phyloP scores from a whole-genome alignment of 495 filamentous ascomycete species.

The Tetracladium marchalianum region DNA sequence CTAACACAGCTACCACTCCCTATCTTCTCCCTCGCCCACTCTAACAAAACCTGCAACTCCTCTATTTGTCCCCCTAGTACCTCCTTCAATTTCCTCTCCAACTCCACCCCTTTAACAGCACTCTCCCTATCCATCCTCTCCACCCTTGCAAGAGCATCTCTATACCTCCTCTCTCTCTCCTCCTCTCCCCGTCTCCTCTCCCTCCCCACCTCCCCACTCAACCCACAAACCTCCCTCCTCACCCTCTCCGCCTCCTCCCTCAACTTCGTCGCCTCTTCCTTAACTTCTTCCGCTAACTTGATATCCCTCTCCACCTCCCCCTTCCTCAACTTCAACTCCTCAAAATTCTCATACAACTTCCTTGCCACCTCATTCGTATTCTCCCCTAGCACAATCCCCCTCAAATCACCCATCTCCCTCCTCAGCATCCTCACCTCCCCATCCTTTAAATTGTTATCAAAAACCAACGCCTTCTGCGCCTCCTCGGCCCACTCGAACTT shows the following conservation, averaged over 20 bases:
- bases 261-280: no score
- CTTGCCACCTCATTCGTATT: not conserved
- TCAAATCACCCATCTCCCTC: conserved; percentile 6
- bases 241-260: no score
- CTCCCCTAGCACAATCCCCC: conserved; percentile 1
- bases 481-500: conserved; percentile 4
- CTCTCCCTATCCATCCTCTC: conserved; percentile 8
- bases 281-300: no score
- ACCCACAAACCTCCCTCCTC: no score
- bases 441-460: conserved; percentile 7
- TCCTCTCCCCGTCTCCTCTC: not conserved
- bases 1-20: not conserved
- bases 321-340: no score
- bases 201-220: no score
- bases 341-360: not conserved
- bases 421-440: conserved; percentile 14
- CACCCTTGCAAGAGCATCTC: conserved; percentile 2
- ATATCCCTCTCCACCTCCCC: no score
- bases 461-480: conserved; percentile 15
- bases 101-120: not conserved
- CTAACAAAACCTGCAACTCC: conserved; percentile 8
- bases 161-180: conserved; percentile 16
- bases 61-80: conserved; percentile 9
- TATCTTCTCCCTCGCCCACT: conserved; percentile 8
- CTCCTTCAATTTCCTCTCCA: conserved; percentile 9